Percentiles rank a stretch among this genome's conserved stretches.
These are phyloP conservation scores for Pythium graminicola DNA, from an alignment of 352 stramenopile genomes.

Conservation along the genomic window DNA sequence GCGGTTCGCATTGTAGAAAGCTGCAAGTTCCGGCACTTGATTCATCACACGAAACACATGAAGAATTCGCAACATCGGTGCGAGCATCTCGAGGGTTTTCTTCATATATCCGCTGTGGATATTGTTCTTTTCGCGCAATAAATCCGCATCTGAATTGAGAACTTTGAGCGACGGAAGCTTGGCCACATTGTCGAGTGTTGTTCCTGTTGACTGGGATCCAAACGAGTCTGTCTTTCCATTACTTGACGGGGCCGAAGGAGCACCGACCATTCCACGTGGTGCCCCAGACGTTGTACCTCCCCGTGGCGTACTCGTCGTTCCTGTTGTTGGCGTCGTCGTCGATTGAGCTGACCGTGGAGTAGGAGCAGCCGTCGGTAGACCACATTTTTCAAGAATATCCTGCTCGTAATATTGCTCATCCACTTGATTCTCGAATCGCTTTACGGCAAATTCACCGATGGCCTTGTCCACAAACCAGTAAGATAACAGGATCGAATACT, in stretches of 20 bases:
- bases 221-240: conserved; percentile 2
- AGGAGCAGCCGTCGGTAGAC: conserved; percentile 18
- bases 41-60: conserved; percentile 72
- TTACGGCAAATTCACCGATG: conserved; percentile 59
- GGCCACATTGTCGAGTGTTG: conserved; percentile 24
- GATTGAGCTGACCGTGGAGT: conserved; percentile 10
- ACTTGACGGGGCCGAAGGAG: background rate
- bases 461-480: conserved; percentile 20
- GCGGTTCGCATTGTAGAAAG: conserved; percentile 75
- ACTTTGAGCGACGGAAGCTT: conserved; percentile 66
- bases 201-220: conserved; percentile 4
- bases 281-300: background rate
- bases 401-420: conserved; percentile 71
- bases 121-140: conserved; percentile 46
- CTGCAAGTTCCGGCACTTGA: conserved; percentile 59
- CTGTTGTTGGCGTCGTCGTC: background rate
- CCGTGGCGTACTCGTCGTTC: conserved; percentile 2
- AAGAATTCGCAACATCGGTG: conserved; percentile 64
- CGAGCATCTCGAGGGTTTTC: conserved; percentile 43
- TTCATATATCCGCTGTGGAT: conserved; percentile 73
- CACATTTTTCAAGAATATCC: conserved; percentile 69
- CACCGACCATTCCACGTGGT: background rate
- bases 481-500: background rate
- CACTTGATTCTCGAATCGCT: conserved; percentile 69
- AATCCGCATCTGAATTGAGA: conserved; percentile 58